Percentiles rank a stretch among this genome's conserved stretches.
Conservation (phyloP, 768 basidiomycete genomes). For the Amanita jacksonii region DNA sequence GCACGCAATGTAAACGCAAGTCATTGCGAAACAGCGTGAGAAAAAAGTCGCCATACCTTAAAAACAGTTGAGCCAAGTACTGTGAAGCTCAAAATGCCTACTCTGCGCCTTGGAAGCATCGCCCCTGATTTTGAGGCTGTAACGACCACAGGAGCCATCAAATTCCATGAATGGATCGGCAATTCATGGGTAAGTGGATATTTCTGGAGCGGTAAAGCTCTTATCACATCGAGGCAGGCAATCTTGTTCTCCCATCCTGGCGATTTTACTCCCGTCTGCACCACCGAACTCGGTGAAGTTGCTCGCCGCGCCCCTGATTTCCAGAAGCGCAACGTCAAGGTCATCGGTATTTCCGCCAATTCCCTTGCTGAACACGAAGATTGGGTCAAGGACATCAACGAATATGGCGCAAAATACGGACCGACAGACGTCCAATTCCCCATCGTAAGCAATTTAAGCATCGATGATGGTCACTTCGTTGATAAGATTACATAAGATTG, state of each 20-base stretch:
- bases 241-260: constrained; percentile 94
- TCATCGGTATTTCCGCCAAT: constrained; percentile 92
- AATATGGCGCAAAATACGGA: constrained; percentile 57
- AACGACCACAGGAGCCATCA: constrained; percentile 81
- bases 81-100: constrained; percentile 23
- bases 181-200: constrained; percentile 65
- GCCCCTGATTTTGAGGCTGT: constrained; percentile 90
- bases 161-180: constrained; percentile 90
- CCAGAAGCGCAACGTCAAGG: constrained; percentile 78
- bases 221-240: constrained; percentile 33
- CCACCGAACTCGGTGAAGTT: constrained; percentile 96
- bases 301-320: constrained; percentile 84
- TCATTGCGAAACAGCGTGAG: constrained; percentile 38
- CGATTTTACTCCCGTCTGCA: constrained; percentile 90
- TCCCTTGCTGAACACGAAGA: constrained; percentile 71
- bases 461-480: background rate
- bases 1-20: constrained; percentile 37
- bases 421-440: constrained; percentile 84
- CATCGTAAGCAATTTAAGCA: constrained; percentile 50
- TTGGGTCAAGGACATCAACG: constrained; percentile 88
- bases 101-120: constrained; percentile 75
- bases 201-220: constrained; percentile 5
- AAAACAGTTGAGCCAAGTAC: background rate
- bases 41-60: constrained; percentile 55
- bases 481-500: constrained; percentile 51